Conservation (phyloP, 257 asterid genomes). For the Gynochthodes officinalis region DNA sequence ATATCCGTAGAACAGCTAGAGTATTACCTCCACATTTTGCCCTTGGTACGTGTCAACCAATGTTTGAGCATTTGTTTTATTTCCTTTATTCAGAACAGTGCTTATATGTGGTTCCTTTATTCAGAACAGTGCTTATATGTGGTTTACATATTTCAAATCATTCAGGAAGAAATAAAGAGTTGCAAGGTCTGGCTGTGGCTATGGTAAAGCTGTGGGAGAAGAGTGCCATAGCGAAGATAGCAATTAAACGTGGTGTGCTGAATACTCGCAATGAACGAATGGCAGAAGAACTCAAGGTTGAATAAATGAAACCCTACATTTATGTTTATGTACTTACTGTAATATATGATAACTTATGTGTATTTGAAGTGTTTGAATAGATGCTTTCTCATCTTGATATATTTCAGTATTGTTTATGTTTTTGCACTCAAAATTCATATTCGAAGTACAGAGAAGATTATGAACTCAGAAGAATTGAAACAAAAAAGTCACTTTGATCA, state of each 20-base stretch:
- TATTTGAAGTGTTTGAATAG: background rate
- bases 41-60: constrained; percentile 49
- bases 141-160: constrained; percentile 6
- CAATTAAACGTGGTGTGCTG: constrained; percentile 82
- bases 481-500: background rate
- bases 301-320: background rate
- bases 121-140: constrained; percentile 1
- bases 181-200: constrained; percentile 85
- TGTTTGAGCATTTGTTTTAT: constrained; percentile 2
- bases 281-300: constrained; percentile 95
- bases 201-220: constrained; percentile 88
- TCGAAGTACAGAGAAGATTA: background rate
- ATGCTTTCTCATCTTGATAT: background rate
- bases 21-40: constrained; percentile 85
- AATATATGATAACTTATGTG: background rate
- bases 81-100: background rate
- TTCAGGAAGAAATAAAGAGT: constrained; percentile 76
- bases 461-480: too few relatives aligned
- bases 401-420: background rate
- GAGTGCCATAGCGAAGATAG: constrained; percentile 78
- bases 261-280: constrained; percentile 83
- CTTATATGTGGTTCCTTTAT: too few relatives aligned
- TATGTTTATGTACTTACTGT: background rate
- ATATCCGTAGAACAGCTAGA: constrained; percentile 67
- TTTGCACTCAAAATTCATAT: background rate